Evolutionary conservation across 352 stramenopile genomes (phyloP).

Genomic region (Globisporangium emineosum): DNA sequence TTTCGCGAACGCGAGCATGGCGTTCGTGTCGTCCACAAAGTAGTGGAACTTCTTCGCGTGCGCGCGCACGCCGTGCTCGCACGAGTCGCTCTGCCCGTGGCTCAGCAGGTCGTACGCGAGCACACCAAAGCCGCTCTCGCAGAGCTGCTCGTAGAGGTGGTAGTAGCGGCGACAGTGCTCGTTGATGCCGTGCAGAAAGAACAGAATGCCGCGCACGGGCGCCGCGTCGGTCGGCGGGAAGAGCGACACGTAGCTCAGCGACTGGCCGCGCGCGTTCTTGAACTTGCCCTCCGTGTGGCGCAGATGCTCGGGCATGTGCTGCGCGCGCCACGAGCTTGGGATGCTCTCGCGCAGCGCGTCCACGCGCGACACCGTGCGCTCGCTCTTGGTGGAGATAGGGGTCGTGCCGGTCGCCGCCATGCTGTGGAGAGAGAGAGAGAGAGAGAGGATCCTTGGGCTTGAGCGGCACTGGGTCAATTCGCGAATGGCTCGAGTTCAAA

Average conservation of each 20-base stretch:
- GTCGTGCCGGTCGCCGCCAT: too few species aligned
- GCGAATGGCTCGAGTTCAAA: too few species aligned
- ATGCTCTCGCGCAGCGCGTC: constrained; percentile 14
- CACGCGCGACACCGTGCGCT: too few species aligned
- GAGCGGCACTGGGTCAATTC: too few species aligned
- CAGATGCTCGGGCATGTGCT: constrained; percentile 35
- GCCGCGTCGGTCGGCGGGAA: constrained; percentile 22
- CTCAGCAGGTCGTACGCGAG: constrained; percentile 47
- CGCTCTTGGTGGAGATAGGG: too few species aligned
- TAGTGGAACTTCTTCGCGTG: constrained; percentile 37
- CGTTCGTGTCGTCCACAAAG: constrained; percentile 55
- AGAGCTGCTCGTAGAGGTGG: constrained; percentile 40
- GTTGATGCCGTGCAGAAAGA: constrained; percentile 51
- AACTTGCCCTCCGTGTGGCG: constrained; percentile 33
- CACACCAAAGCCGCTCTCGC: constrained; percentile 35
- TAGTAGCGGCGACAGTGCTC: constrained; percentile 46
- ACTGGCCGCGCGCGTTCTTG: constrained; percentile 37
- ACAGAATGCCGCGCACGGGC: constrained; percentile 33
- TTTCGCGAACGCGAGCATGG: constrained; percentile 38
- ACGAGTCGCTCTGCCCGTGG: constrained; percentile 41
- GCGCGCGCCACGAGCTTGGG: constrained; percentile 21
- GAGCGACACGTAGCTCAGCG: constrained; percentile 39
- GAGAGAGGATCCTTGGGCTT: too few species aligned
- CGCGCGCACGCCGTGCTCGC: constrained; percentile 26
- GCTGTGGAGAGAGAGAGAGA: too few species aligned